phyloP scores from a whole-genome alignment of 1,284 basidiomycete species.

The Ceratobasidium sp. region DNA sequence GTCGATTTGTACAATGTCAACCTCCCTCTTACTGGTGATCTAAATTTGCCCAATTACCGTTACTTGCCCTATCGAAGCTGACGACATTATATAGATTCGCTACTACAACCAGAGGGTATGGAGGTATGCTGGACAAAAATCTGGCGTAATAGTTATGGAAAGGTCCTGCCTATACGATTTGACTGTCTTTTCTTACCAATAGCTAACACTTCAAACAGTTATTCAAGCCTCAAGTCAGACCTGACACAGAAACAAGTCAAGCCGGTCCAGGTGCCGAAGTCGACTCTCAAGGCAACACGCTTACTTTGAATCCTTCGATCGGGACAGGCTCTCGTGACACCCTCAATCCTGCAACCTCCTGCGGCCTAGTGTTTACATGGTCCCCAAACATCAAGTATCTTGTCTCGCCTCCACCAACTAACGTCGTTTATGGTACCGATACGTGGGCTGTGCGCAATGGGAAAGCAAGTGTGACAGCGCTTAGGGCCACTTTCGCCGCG shows the following conservation, averaged over 20 bases:
- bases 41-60: too few species aligned
- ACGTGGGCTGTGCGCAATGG: conserved; percentile 81
- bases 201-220: conserved; percentile 56
- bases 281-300: conserved; percentile 2
- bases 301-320: conserved; percentile 27
- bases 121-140: conserved; percentile 80
- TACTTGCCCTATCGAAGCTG: too few species aligned
- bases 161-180: conserved; percentile 50
- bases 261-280: conserved; percentile 49
- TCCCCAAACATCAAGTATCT: conserved; percentile 80
- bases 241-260: conserved; percentile 52
- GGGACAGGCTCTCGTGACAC: conserved; percentile 45
- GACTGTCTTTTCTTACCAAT: too few species aligned
- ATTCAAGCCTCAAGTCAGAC: conserved; percentile 64
- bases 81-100: conserved; percentile 58
- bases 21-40: conserved; percentile 73
- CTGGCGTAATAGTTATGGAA: conserved; percentile 82
- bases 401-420: conserved; percentile 70
- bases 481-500: conserved; percentile 72
- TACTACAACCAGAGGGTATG: conserved; percentile 69
- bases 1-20: conserved; percentile 87
- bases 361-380: conserved; percentile 77
- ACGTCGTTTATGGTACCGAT: conserved; percentile 82
- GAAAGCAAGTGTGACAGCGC: conserved; percentile 78
- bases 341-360: conserved; percentile 57